phyloP scores from a whole-genome alignment of 306 rosid species.

The Gynostemma pentaphyllum region DNA sequence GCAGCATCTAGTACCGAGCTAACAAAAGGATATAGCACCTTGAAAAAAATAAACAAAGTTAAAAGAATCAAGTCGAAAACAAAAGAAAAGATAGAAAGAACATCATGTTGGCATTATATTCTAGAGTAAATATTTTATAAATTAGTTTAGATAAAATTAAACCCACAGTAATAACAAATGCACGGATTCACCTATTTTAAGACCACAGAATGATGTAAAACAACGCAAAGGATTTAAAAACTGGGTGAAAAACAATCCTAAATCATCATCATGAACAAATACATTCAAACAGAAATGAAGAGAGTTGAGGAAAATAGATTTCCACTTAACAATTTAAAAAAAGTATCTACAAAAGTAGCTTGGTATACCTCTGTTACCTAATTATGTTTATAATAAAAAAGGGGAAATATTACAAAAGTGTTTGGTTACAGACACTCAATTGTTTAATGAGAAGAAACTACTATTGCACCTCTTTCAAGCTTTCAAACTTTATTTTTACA shows the following conservation, averaged over 20 bases:
- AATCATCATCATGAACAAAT: not conserved
- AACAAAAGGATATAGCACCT: slow-evolving; percentile 64
- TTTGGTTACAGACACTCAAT: no score
- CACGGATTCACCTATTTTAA: not conserved
- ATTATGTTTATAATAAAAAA: no score
- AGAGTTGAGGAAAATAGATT: not conserved
- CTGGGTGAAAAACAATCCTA: not conserved
- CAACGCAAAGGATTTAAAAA: not conserved
- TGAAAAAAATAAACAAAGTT: not conserved
- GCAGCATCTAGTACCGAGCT: slow-evolving; percentile 42
- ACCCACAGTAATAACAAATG: not conserved
- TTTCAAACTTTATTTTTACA: no score
- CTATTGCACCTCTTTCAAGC: no score
- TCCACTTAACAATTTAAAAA: no score
- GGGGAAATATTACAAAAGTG: no score
- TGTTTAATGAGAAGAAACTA: no score
- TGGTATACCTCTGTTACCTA: no score
- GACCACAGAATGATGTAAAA: not conserved
- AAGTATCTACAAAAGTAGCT: no score
- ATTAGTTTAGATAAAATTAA: not conserved
- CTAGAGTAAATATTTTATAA: not conserved
- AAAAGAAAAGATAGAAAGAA: not conserved
- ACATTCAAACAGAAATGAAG: not conserved
- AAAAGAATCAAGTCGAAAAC: not conserved
- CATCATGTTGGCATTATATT: not conserved